Evolutionary conservation across 2,329 filamentous ascomycete genomes (phyloP).

Genomic region (Hypomyces rosellus): DNA sequence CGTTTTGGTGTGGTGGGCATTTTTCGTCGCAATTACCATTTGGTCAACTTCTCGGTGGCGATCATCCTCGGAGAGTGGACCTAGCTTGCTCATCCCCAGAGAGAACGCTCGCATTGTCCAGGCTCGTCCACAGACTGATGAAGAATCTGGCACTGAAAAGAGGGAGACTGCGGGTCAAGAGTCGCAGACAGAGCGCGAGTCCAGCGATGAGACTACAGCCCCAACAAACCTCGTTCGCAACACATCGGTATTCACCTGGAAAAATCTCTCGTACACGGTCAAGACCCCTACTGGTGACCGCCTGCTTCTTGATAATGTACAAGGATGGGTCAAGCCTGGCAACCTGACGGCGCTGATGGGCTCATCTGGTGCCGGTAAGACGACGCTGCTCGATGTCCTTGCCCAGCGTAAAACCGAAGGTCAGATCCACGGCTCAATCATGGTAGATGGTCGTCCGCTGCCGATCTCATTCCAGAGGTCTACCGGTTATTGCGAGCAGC

Average conservation of each 20-base stretch:
- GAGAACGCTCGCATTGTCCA: slow-evolving; percentile 42
- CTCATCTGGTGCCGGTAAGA: slow-evolving; percentile 77
- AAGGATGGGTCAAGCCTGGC: slow-evolving; percentile 78
- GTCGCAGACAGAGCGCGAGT: background rate
- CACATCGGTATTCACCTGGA: slow-evolving; percentile 68
- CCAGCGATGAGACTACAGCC: slow-evolving; percentile 16
- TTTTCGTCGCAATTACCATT: slow-evolving; percentile 55
- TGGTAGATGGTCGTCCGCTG: slow-evolving; percentile 66
- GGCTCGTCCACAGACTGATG: slow-evolving; percentile 33
- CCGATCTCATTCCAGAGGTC: slow-evolving; percentile 72
- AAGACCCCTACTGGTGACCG: slow-evolving; percentile 56
- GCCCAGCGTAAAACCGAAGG: slow-evolving; percentile 76
- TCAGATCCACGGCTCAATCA: slow-evolving; percentile 65
- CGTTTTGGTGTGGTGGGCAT: slow-evolving; percentile 55
- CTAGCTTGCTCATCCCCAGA: slow-evolving; percentile 54
- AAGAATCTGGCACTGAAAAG: slow-evolving; percentile 37
- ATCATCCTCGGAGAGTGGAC: slow-evolving; percentile 43
- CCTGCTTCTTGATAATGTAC: slow-evolving; percentile 68
- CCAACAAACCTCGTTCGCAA: slow-evolving; percentile 47
- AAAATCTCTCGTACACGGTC: slow-evolving; percentile 64
- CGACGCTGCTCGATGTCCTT: slow-evolving; percentile 75
- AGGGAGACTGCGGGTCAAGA: slow-evolving; percentile 1
- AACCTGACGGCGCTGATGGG: slow-evolving; percentile 77
- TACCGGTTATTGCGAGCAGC: slow-evolving; percentile 74
- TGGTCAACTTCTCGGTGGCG: slow-evolving; percentile 52